Base-by-base conservation (phyloP, 257 asterid species). In the Solanum chmielewskii region DNA sequence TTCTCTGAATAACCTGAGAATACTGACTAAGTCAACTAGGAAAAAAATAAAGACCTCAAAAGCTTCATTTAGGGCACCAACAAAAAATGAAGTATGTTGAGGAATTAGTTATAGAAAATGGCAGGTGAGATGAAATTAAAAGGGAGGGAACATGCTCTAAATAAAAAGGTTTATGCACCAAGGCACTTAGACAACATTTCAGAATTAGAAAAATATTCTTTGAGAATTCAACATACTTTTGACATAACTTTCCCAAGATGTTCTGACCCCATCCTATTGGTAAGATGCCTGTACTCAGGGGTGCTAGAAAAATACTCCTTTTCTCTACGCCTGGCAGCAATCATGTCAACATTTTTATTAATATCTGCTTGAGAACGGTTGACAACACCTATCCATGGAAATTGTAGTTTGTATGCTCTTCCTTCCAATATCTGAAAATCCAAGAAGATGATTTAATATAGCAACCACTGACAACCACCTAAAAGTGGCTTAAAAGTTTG, bases 341-440 rank as follows among this genome's bases (percentile, higher is more conserved):
- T 94, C 99, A 97, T 97, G 91, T 95, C 99, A 25, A 95, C 98
- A 77, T 93, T 95, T 90, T 97, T 97, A 90, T 97, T 97, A 71
- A 97, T 97, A 91, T 97, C 99, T 85, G 93, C 94, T 91, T 97
- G 99, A 86, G 98, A 97, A 74, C 99, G 98, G 88, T 97, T 97
- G 77, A 97, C 98, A 64, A 97, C 99, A 90, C 99, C 99, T 41
- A 97, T 96, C 99, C 99, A 96, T 14, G 98, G 99, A 91, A 93
- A 96, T 93, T 96, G 99, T 89, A 97, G 94, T 92, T 92, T 94
- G 85, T 92, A 97, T 37, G 98, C 89, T 90, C 88, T 93, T 89
- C 99, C 99, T 93, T 97, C 99, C 96, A 97, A 88, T 18, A 97
- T 97, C 99, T 97, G 89, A 85, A 87, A 66, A 89, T 85, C 49